These are phyloP conservation scores for Mycena capillaripes DNA, from an alignment of 768 basidiomycete genomes.

Conservation along the genomic window DNA sequence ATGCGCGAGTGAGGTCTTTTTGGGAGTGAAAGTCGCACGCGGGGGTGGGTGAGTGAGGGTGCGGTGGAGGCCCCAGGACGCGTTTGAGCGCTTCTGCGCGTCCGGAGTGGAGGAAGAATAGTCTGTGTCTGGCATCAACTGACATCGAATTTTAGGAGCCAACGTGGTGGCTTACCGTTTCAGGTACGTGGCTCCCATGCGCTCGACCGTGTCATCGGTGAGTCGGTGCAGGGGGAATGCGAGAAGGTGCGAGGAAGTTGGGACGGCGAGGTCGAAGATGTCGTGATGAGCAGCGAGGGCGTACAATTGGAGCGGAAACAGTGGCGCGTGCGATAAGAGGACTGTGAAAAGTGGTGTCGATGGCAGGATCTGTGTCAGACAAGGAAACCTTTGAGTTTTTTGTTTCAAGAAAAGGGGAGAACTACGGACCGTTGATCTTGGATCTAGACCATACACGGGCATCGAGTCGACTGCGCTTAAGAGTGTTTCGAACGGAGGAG, in stretches of 20 bases:
- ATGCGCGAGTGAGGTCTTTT: slow-evolving; percentile 84
- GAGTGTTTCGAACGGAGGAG: slow-evolving; percentile 74
- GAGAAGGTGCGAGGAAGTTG: slow-evolving; percentile 81
- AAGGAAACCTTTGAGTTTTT: no score
- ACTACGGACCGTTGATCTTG: slow-evolving; percentile 52
- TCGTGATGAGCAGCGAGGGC: slow-evolving; percentile 76
- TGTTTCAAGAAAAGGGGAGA: not conserved
- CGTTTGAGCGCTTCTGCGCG: slow-evolving; percentile 87
- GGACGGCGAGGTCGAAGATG: slow-evolving; percentile 80
- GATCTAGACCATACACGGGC: slow-evolving; percentile 71
- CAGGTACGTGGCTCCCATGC: slow-evolving; percentile 82
- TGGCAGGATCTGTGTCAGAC: slow-evolving; percentile 62
- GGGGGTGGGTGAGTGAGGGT: slow-evolving; percentile 79
- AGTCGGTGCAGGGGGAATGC: slow-evolving; percentile 76
- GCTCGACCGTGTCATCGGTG: slow-evolving; percentile 77
- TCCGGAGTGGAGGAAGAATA: slow-evolving; percentile 89
- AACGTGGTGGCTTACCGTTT: slow-evolving; percentile 57
- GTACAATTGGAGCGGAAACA: slow-evolving; percentile 80
- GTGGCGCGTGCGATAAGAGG: slow-evolving; percentile 76
- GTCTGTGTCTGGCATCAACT: slow-evolving; percentile 36
- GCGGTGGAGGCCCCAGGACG: slow-evolving; percentile 80
- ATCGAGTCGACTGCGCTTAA: slow-evolving; percentile 69
- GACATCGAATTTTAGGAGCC: not conserved
- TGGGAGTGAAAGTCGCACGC: slow-evolving; percentile 81
- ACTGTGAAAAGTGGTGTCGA: slow-evolving; percentile 68